Conservation (phyloP, 1,284 basidiomycete genomes). For the Ustilago sp. region DNA sequence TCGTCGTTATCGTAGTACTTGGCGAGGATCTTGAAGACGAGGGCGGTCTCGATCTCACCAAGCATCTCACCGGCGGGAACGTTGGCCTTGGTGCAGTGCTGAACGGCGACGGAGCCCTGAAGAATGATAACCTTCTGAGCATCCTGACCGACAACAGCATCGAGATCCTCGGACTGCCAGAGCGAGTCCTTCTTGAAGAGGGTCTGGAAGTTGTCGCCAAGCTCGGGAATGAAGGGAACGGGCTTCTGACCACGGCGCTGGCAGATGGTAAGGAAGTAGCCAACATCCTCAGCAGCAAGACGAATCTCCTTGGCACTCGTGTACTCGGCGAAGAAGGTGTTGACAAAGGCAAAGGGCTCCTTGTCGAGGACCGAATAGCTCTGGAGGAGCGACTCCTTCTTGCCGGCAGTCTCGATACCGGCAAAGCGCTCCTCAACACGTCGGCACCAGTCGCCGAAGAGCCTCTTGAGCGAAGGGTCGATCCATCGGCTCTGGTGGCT, state of each 20-base stretch:
- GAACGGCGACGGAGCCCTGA: slow-evolving; percentile 94
- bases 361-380: slow-evolving; percentile 86
- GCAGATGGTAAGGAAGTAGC: slow-evolving; percentile 93
- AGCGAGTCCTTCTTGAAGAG: slow-evolving; percentile 82
- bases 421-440: slow-evolving; percentile 85
- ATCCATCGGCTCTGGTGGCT: slow-evolving; percentile 92
- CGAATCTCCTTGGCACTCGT: slow-evolving; percentile 84
- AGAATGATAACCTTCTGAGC: slow-evolving; percentile 97
- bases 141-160: slow-evolving; percentile 92
- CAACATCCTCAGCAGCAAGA: slow-evolving; percentile 92
- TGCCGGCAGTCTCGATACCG: slow-evolving; percentile 58
- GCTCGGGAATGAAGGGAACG: slow-evolving; percentile 96
- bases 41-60: slow-evolving; percentile 83
- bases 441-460: slow-evolving; percentile 96
- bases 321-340: slow-evolving; percentile 85
- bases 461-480: slow-evolving; percentile 90
- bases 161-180: slow-evolving; percentile 98
- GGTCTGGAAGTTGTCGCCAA: slow-evolving; percentile 88
- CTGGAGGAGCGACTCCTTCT: slow-evolving; percentile 73
- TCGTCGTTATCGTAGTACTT: slow-evolving; percentile 83
- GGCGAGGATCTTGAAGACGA: slow-evolving; percentile 84
- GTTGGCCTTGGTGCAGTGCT: slow-evolving; percentile 86
- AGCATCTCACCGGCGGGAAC: slow-evolving; percentile 93
- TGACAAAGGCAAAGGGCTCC: slow-evolving; percentile 79
- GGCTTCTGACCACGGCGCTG: slow-evolving; percentile 98